Base-by-base conservation (phyloP, 768 basidiomycete species). In the Symmetrospora coprosmae region DNA sequence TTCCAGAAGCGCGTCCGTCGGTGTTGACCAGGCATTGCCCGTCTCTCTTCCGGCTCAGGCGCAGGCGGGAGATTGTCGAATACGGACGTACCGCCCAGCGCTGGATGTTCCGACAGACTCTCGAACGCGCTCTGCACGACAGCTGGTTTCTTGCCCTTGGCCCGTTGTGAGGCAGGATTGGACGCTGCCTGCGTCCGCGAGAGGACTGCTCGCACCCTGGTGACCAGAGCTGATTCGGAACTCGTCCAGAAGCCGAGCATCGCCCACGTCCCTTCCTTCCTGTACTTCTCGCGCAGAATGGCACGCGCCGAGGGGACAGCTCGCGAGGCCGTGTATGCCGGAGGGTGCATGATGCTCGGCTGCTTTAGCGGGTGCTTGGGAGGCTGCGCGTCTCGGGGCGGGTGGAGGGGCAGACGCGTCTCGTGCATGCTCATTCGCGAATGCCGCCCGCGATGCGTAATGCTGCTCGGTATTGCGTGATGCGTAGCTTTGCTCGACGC, bases 211-310 rank as follows among this genome's bases (percentile, higher is more conserved):
- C 38, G 49, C 46, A 28, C 55, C 27, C 2, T 2, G 23, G 41
- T 9, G n/a, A n/a, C 41, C 30, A 7, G 23, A 4, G 28, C 9
- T 45, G 43, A 11, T 46, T n/a, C n/a, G 43, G 43, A 9, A 35
- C 41, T 17, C 6, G 37, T 34, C 8, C 13, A 39, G 51, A 53
- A 58, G 28, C 55, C 55, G 28, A 58, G 55, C 55, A 58, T 58
- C 7, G 55, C 21, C 31, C 27, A 23, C 27, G 17, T 9, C 7
- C 55, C 55, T 4, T 46, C 55, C 6, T 35, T 19, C 28, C 40
- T 43, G 30, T 58, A 58, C 23, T 39, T 43, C 17, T 46, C 43
- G 4, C 55, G 25, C 2, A 58, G 55, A 9, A 58, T 17, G 6
- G 27, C n/a, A 27, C n/a, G 23, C 4, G 31, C 55, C 5, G 55